These are phyloP conservation scores for Jaenimonas drosophilae DNA, from an alignment of 208 protist genomes.

Conservation along the genomic window DNA sequence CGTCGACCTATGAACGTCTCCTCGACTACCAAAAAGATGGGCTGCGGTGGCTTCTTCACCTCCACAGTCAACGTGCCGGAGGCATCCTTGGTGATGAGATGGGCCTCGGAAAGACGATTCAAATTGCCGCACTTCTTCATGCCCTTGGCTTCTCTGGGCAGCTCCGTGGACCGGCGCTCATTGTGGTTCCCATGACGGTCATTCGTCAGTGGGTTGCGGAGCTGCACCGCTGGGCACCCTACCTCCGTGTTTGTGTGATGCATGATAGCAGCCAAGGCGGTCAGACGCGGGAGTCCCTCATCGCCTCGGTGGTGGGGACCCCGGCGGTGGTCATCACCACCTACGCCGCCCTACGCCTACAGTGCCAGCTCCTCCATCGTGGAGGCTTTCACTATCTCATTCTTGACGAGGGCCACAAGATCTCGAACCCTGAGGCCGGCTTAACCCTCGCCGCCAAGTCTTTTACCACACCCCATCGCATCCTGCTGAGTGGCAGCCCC, in stretches of 20 bases:
- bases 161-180: slow-evolving; percentile 79
- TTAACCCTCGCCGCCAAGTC: slow-evolving; percentile 93
- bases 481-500: slow-evolving; percentile 95
- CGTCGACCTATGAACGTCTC: slow-evolving; percentile 57
- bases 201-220: slow-evolving; percentile 91
- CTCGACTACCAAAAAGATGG: slow-evolving; percentile 91
- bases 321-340: slow-evolving; percentile 92
- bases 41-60: slow-evolving; percentile 93
- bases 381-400: slow-evolving; percentile 92
- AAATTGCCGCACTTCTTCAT: slow-evolving; percentile 88
- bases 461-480: slow-evolving; percentile 88
- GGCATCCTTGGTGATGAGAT: slow-evolving; percentile 97
- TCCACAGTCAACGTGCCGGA: slow-evolving; percentile 84
- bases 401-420: slow-evolving; percentile 97
- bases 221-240: slow-evolving; percentile 91
- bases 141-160: slow-evolving; percentile 61
- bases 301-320: slow-evolving; percentile 33
- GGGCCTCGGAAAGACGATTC: slow-evolving; percentile 96
- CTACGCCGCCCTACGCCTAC: slow-evolving; percentile 75
- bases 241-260: slow-evolving; percentile 71
- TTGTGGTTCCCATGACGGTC: slow-evolving; percentile 92
- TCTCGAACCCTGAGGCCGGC: slow-evolving; percentile 92
- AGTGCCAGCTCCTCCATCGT: slow-evolving; percentile 43
- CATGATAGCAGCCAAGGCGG: slow-evolving; percentile 49
- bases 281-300: slow-evolving; percentile 18